These are phyloP conservation scores for Clarkia xantiana DNA, from an alignment of 345 rosid species.

Conservation along the genomic window DNA sequence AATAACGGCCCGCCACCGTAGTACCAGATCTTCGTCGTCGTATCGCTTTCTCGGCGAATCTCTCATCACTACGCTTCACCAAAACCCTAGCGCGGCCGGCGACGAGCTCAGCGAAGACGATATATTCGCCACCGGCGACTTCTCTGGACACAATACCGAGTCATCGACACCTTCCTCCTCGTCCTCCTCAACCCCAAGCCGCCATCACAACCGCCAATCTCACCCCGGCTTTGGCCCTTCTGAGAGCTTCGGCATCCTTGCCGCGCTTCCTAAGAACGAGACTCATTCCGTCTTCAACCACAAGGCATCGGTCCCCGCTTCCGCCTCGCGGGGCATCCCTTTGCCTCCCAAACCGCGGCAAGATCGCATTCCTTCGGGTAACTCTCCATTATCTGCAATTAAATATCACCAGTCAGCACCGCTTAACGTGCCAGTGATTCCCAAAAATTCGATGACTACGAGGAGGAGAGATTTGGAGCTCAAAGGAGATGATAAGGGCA, in stretches of 20 bases:
- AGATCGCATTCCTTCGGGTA: conserved; percentile 25
- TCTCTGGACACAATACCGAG: conserved; percentile 18
- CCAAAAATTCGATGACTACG: conserved; percentile 18
- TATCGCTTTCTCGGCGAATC: conserved; percentile 27
- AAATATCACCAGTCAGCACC: conserved; percentile 63
- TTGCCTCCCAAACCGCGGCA: conserved; percentile 53
- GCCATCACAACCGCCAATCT: conserved; percentile 8
- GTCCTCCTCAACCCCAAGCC: conserved; percentile 11
- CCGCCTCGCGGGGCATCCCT: conserved; percentile 28
- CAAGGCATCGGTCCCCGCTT: conserved; percentile 28
- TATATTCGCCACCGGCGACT: conserved; percentile 40
- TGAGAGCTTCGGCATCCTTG: conserved; percentile 64
- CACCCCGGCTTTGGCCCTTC: conserved; percentile 10
- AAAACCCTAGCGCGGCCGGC: conserved; percentile 16
- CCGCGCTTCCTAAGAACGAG: conserved; percentile 46
- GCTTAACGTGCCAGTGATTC: conserved; percentile 48
- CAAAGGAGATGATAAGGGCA: conserved; percentile 17
- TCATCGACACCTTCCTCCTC: conserved; percentile 21
- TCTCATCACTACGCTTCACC: conserved; percentile 7
- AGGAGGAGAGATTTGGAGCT: conserved; percentile 30
- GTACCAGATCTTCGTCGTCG: conserved; percentile 11
- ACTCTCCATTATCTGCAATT: conserved; percentile 12
- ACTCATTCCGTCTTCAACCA: conserved; percentile 34
- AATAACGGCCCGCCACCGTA: conserved; percentile 19
- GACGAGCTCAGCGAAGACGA: conserved; percentile 65